Evolutionary conservation across 345 rosid species (phyloP).

Genomic region (Euphorbia peplus): DNA sequence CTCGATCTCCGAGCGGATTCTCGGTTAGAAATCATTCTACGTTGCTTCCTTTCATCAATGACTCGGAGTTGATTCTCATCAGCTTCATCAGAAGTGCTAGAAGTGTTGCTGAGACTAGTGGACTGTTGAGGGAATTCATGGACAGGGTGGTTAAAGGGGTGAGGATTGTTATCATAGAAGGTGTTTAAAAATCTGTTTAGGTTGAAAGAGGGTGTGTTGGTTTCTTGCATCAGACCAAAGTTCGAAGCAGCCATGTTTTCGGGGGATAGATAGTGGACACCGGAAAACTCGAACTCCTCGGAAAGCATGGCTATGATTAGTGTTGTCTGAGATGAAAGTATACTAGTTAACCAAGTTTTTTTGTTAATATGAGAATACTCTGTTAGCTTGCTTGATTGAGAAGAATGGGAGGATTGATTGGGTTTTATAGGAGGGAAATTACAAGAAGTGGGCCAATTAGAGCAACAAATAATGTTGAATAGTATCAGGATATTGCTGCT

Average conservation of each 20-base stretch:
- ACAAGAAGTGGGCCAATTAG: constrained; percentile 32
- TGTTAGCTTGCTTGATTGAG: constrained; percentile 24
- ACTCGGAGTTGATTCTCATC: constrained; percentile 53
- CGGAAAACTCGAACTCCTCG: constrained; percentile 49
- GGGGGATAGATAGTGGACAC: constrained; percentile 42
- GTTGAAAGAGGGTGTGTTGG: constrained; percentile 37
- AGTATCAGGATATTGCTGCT: constrained; percentile 21
- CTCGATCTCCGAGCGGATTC: constrained; percentile 96
- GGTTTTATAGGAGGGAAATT: constrained; percentile 48
- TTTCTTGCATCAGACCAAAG: constrained; percentile 35
- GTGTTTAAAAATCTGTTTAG: constrained; percentile 38
- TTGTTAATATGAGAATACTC: constrained; percentile 14
- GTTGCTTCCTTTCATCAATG: constrained; percentile 84
- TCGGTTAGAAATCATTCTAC: constrained; percentile 93
- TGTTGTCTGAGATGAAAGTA: background rate
- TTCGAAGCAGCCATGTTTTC: constrained; percentile 38
- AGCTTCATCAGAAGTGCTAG: constrained; percentile 79
- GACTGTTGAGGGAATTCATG: constrained; percentile 37
- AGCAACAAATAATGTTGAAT: constrained; percentile 18
- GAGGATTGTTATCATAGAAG: constrained; percentile 34
- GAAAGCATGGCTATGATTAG: constrained; percentile 41
- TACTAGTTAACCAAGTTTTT: constrained; percentile 15
- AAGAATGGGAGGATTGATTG: constrained; percentile 29
- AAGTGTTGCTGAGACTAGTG: constrained; percentile 58
- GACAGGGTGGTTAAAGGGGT: constrained; percentile 32